A percentile compares a stretch with the other conserved stretches of the same genome.
Evolutionary conservation across 169 alveolate species (phyloP).

Genomic region (Cryptosporidium muris): DNA sequence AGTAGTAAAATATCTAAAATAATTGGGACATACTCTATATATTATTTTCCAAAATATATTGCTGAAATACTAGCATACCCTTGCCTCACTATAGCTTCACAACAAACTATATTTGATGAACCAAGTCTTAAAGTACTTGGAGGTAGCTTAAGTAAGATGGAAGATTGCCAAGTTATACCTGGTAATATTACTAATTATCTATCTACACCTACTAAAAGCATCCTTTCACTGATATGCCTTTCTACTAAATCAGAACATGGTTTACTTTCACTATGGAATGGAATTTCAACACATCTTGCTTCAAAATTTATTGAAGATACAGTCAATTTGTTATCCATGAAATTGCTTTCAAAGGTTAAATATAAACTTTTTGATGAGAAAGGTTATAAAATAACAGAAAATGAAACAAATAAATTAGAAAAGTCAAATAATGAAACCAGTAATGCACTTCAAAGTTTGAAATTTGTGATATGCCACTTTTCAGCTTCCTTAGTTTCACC

Average conservation of each 20-base stretch:
- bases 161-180: not conserved
- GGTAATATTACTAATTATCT: not conserved
- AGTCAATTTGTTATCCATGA: constrained; percentile 6
- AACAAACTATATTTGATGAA: constrained; percentile 38
- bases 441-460: constrained; percentile 1
- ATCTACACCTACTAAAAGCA: constrained; percentile 7
- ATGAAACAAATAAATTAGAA: no score
- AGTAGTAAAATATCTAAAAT: not conserved
- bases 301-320: constrained; percentile 22
- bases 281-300: constrained; percentile 15
- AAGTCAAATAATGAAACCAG: constrained; percentile 14
- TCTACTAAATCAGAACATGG: constrained; percentile 53
- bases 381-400: not conserved
- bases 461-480: constrained; percentile 11
- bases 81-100: constrained; percentile 31
- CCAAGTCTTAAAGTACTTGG: constrained; percentile 1
- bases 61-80: constrained; percentile 50
- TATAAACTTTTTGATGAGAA: no score
- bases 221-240: constrained; percentile 24
- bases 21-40: not conserved
- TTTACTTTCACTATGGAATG: constrained; percentile 42
- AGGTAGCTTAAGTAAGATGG: not conserved
- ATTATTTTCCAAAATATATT: constrained; percentile 12
- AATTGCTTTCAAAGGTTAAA: not conserved
- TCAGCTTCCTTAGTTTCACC: constrained; percentile 48